Percentiles rank a stretch among this genome's conserved stretches.
These are phyloP conservation scores for Artomyces pyxidatus DNA, from an alignment of 768 basidiomycete genomes.

Conservation along the genomic window DNA sequence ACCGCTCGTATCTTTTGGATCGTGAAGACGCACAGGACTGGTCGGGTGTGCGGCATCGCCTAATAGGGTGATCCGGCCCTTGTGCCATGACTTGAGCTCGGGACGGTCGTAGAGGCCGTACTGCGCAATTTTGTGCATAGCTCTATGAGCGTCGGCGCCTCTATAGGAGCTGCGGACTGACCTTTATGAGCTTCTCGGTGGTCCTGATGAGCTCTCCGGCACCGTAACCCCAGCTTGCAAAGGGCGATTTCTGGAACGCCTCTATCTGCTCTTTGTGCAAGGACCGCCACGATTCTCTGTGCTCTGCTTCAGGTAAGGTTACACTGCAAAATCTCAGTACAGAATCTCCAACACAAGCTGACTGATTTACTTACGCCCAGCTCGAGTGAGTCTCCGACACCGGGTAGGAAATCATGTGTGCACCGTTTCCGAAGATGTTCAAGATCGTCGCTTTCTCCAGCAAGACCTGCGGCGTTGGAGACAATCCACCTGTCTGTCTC, in stretches of 20 bases:
- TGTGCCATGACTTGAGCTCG: constrained; percentile 32
- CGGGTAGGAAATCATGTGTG: constrained; percentile 31
- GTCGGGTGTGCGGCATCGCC: constrained; percentile 42
- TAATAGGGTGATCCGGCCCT: constrained; percentile 32
- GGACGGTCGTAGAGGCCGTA: constrained; percentile 38
- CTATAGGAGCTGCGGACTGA: constrained; percentile 3
- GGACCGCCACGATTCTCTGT: constrained; percentile 33
- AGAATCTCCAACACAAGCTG: neutral
- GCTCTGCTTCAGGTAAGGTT: constrained; percentile 30
- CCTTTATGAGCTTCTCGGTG: constrained; percentile 23
- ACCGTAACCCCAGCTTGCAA: constrained; percentile 20
- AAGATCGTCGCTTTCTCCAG: constrained; percentile 17
- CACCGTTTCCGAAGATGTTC: constrained; percentile 30
- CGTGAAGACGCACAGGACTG: constrained; percentile 29
- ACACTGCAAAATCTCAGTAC: constrained; percentile 17
- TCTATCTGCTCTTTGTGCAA: constrained; percentile 23
- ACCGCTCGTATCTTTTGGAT: neutral
- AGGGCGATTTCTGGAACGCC: constrained; percentile 17
- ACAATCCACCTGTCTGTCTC: constrained; percentile 28
- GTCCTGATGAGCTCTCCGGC: constrained; percentile 21
- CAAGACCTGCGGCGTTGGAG: constrained; percentile 18
- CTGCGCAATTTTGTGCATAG: constrained; percentile 12
- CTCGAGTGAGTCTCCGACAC: constrained; percentile 24
- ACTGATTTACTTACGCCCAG: constrained; percentile 29
- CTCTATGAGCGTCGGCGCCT: neutral